These are phyloP conservation scores for Chalciporus piperatus DNA, from an alignment of 768 basidiomycete species.

Conservation along the genomic window DNA sequence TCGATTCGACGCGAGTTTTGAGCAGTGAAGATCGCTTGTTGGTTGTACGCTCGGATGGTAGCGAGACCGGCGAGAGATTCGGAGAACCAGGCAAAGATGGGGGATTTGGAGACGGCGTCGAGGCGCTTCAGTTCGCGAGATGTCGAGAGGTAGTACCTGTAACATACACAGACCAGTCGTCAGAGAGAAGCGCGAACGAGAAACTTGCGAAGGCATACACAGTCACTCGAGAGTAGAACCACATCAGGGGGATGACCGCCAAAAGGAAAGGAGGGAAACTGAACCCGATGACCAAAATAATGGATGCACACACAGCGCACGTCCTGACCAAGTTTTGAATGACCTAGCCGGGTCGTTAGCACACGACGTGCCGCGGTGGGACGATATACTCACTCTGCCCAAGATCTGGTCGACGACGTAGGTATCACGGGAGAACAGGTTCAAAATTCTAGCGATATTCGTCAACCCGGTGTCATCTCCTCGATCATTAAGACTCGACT, in stretches of 20 bases:
- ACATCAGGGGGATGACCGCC: slow-evolving; percentile 69
- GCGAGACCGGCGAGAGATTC: slow-evolving; percentile 74
- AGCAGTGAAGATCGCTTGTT: slow-evolving; percentile 62
- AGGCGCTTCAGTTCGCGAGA: slow-evolving; percentile 86
- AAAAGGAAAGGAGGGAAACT: slow-evolving; percentile 84
- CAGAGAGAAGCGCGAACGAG: neutral
- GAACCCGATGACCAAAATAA: slow-evolving; percentile 68
- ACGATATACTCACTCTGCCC: slow-evolving; percentile 43
- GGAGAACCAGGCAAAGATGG: slow-evolving; percentile 89
- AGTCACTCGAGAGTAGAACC: slow-evolving; percentile 81
- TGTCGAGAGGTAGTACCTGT: slow-evolving; percentile 82
- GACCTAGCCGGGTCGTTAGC: slow-evolving; percentile 32
- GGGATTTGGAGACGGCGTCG: slow-evolving; percentile 85
- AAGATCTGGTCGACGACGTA: slow-evolving; percentile 86
- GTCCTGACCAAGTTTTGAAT: slow-evolving; percentile 73
- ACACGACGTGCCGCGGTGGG: neutral
- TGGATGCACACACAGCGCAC: slow-evolving; percentile 52
- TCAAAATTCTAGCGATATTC: slow-evolving; percentile 58
- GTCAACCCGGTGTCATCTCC: neutral
- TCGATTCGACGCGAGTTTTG: slow-evolving; percentile 77
- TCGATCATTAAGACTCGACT: slow-evolving; percentile 9
- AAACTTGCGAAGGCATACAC: slow-evolving; percentile 43
- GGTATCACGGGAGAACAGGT: slow-evolving; percentile 87
- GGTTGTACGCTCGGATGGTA: slow-evolving; percentile 79
- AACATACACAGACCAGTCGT: neutral